Evolutionary conservation across 2,329 filamentous ascomycete species (phyloP).

Genomic region (Sporothrix schenckii): DNA sequence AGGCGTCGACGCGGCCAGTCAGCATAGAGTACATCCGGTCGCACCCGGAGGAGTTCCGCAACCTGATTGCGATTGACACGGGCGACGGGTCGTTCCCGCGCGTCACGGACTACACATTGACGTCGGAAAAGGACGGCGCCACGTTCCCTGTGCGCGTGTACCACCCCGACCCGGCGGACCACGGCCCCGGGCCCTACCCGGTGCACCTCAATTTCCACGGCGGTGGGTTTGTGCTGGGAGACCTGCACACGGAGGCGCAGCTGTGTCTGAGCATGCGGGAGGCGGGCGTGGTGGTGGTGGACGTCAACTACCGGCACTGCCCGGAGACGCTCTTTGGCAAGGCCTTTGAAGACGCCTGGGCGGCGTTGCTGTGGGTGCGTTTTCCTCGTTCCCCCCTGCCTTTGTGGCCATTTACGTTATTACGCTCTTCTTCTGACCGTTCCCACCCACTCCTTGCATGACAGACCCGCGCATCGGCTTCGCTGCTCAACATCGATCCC

Average conservation of each 20-base stretch:
- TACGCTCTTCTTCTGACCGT: too few species aligned
- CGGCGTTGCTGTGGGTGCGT: slow-evolving; percentile 44
- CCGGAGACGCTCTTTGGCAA: slow-evolving; percentile 46
- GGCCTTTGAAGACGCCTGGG: slow-evolving; percentile 46
- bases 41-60: slow-evolving; percentile 28
- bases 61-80: slow-evolving; percentile 27
- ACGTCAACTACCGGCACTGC: slow-evolving; percentile 48
- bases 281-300: slow-evolving; percentile 46
- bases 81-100: slow-evolving; percentile 27
- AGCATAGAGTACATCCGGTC: slow-evolving; percentile 30
- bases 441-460: background rate
- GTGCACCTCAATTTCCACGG: slow-evolving; percentile 38
- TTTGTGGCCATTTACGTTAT: too few species aligned
- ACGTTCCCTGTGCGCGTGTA: slow-evolving; percentile 32
- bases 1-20: background rate
- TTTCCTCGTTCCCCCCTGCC: background rate
- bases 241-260: slow-evolving; percentile 42
- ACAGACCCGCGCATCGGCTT: slow-evolving; percentile 37
- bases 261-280: slow-evolving; percentile 46
- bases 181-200: slow-evolving; percentile 32
- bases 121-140: slow-evolving; percentile 27
- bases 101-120: slow-evolving; percentile 28
- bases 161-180: slow-evolving; percentile 27
- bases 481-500: slow-evolving; percentile 41
- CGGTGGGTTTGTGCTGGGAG: slow-evolving; percentile 46